Evolutionary conservation across 768 basidiomycete genomes (phyloP).

Genomic region (Auriscalpium vulgare): DNA sequence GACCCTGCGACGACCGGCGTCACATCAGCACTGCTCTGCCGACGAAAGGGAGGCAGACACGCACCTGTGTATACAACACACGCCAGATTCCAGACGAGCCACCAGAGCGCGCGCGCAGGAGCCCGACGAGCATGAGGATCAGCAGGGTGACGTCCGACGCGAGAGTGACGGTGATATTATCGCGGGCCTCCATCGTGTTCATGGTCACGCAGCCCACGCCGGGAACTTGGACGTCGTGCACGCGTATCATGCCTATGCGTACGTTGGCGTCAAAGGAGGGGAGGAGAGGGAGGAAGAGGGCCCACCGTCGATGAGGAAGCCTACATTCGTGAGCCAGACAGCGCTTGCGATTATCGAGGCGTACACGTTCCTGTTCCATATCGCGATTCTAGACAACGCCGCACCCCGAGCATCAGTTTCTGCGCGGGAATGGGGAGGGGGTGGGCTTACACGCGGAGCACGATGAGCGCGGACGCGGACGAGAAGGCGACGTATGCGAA

Average conservation of each 20-base stretch:
- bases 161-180: neutral
- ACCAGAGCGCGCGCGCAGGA: neutral
- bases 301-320: too few species aligned
- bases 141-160: conserved; percentile 1
- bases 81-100: neutral
- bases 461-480: conserved; percentile 1
- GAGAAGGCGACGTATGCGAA: neutral
- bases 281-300: too few species aligned
- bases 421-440: neutral
- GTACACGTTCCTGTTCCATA: neutral
- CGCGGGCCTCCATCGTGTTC: too few species aligned
- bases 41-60: neutral
- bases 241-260: too few species aligned
- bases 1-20: neutral
- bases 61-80: conserved; percentile 5
- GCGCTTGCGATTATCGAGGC: neutral
- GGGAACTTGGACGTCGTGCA: too few species aligned
- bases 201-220: too few species aligned
- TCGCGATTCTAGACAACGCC: neutral
- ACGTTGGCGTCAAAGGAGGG: too few species aligned
- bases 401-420: neutral
- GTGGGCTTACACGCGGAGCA: conserved; percentile 4
- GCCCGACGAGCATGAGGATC: neutral
- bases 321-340: too few species aligned
- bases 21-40: neutral